Evolutionary conservation across 2,329 filamentous ascomycete genomes (phyloP).

Genomic region (Nigrograna mackinnonii): DNA sequence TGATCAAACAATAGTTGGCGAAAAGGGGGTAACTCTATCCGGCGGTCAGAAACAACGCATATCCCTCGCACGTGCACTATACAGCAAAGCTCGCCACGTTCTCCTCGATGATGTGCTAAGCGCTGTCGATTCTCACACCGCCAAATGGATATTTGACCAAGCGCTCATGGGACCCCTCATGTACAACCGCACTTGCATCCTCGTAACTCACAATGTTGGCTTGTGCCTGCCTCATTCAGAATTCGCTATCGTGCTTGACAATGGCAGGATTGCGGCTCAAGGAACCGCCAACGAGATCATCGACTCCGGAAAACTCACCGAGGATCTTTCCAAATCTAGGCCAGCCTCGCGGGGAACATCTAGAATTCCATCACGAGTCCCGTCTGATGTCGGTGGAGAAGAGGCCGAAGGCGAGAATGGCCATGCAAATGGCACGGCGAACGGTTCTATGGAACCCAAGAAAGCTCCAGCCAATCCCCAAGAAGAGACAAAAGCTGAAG

Average conservation of each 20-base stretch:
- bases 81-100: constrained; percentile 89
- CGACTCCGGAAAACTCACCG: constrained; percentile 83
- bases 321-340: constrained; percentile 78
- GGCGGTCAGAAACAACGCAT: constrained; percentile 98
- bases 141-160: constrained; percentile 96
- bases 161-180: constrained; percentile 90
- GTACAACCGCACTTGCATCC: constrained; percentile 84
- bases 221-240: constrained; percentile 81
- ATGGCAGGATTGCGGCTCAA: constrained; percentile 77
- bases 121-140: constrained; percentile 95
- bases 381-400: constrained; percentile 74
- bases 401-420: constrained; percentile 33
- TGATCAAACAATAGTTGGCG: constrained; percentile 91
- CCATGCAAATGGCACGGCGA: constrained; percentile 54
- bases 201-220: constrained; percentile 95
- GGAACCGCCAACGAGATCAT: constrained; percentile 80
- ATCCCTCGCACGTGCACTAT: constrained; percentile 93
- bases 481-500: constrained; percentile 76
- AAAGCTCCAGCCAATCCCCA: constrained; percentile 52
- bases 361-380: constrained; percentile 73
- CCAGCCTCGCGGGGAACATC: constrained; percentile 73
- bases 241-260: constrained; percentile 83
- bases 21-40: constrained; percentile 95
- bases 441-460: constrained; percentile 39
- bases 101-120: constrained; percentile 94